Evolutionary conservation across 768 basidiomycete species (phyloP), one percentile per base, ranked within the genome.

Genomic region (Tubosaeta sp.): DNA sequence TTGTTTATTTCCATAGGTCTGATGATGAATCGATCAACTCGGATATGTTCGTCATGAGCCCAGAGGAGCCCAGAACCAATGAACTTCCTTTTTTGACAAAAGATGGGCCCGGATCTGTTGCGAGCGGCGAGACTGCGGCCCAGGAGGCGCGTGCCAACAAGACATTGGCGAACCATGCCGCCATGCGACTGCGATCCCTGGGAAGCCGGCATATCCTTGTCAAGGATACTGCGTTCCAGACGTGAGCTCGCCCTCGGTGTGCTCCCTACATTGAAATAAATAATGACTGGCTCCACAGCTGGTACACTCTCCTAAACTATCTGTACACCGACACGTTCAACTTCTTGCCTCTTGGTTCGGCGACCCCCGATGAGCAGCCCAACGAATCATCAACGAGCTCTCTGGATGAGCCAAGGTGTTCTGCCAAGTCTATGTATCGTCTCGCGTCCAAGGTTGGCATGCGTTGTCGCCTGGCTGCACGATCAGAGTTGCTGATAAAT

Each of bases 371-470:
- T 18, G 42, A 35, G 6, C 42, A 51, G 42, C 27, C 35, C 24
- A 41, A 13, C 3, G 22, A 42, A 21, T 47, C 43, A 9, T 53
- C 49, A 14, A 49, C 49, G 36, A 51, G 38, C 38, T 24, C 47
- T 14, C n/a, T 49, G 0, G 62, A 61, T 18, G 35, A 30, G 14
- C 47, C 52, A 3, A 48, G 29, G 8, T 75, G 72, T 52, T 76
- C 74, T 6, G 70, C 74, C 0, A 76, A 76, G 48, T 76, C 75
- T 0, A 76, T 76, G 70, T 76, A 73, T 51, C 69, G 75, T 30
- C 59, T 76, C 0, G 73, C 75, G 0, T 55, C 56, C 42, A 74
- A 75, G 64, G 74, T 71, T 44, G 10, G 59, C 51, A 11, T 35
- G 3, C 7, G 0, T 9, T 0, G 13, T 16, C 34, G 14, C 3